Evolutionary conservation across 208 protist species (phyloP), one percentile per base, ranked within the genome.

Genomic region (Leptomonas pyrrhocoris): DNA sequence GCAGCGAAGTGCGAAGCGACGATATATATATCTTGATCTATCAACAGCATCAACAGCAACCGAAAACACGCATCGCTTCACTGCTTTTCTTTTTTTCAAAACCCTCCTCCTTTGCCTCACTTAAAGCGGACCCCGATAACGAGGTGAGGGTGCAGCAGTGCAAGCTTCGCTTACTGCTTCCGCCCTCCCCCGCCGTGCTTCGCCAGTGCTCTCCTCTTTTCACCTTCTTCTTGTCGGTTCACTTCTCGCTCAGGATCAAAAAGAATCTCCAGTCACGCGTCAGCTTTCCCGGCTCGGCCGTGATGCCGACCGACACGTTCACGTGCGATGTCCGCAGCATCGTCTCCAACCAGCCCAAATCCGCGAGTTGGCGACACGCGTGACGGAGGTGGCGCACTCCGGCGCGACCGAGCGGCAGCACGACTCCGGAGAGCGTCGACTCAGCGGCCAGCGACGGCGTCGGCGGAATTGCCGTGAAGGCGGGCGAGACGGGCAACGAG

Each of bases 271-370:
- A 77, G 27, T 79, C 59, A 18, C 46, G 64, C 34, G 25, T n/a
- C 49, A 54, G 50, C 56, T 30, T 45, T 16, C 61, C 63, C 31
- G 51, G 34, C 21, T 68, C 54, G 36, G 64, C 42, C 19, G 74
- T 74, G 27, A 89, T 46, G 28, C 88, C 88, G 34, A 83, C 50
- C 18, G 83, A 85, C 25, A 94, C 65, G 48, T 91, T 85, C 66
- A 91, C 69, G 42, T 77, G 71, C 25, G 83, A 78, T 28, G 68
- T 71, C 15, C 72, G 50, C 21, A 88, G 59, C 54, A 76, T 25
- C 40, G 58, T 31, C 38, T 82, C 72, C 18, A 85, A 48, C 73
- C 77, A 85, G 34, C 68, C 69, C 27, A 80, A 34, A 25, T 74
- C 69, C n/a, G 46, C 27, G 13, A 68, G 36, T 1, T 36, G 43